Evolutionary conservation across 768 basidiomycete species (phyloP), one percentile per base, ranked within the genome.

Genomic region (Leccinum barrowsii): DNA sequence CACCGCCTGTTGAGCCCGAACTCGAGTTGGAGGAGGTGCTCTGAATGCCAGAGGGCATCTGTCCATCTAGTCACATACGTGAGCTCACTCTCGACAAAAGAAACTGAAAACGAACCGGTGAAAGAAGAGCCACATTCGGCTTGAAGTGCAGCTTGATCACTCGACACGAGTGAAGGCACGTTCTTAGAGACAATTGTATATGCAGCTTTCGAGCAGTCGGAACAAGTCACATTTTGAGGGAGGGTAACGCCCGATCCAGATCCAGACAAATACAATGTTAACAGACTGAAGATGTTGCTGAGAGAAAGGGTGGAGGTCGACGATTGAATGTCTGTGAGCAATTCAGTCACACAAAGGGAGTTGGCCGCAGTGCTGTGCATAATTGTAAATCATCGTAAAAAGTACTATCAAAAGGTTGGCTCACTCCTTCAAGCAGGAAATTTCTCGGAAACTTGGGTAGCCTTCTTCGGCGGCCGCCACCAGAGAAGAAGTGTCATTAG

Each of bases 361-460:
- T 72, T 75, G 54, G 66, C 59, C 15, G 67, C 67, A 40, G 77
- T 73, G 60, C 75, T 75, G 61, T 51, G 59, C 44, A 56, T 26
- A 21, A 59, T 50, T 30, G 24, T 24, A 24, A 24, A 58, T 49
- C 17, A 56, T 1, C 5, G 35, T 11, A 6, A 24, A n/a, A 28
- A 13, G 22, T 13, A 10, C 0, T 2, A 17, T 5, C 15, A 19
- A 50, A 50, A 49, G 5, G 22, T 22, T 24, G 12, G 78, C 85
- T 60, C 66, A 90, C 89, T 89, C 80, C 58, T 84, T 78, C 65
- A 90, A 72, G 68, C 90, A 92, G 10, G 73, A 68, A 7, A 85
- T 65, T 60, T 85, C 69, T 54, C 87, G 78, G 4, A 76, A 75
- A 2, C 79, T 75, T 2, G 88, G 85, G 68, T 88, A 92, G 32